Evolutionary conservation across 1,284 basidiomycete genomes (phyloP), one percentile per base, ranked within the genome.

Genomic region (Termitomyces sp.): DNA sequence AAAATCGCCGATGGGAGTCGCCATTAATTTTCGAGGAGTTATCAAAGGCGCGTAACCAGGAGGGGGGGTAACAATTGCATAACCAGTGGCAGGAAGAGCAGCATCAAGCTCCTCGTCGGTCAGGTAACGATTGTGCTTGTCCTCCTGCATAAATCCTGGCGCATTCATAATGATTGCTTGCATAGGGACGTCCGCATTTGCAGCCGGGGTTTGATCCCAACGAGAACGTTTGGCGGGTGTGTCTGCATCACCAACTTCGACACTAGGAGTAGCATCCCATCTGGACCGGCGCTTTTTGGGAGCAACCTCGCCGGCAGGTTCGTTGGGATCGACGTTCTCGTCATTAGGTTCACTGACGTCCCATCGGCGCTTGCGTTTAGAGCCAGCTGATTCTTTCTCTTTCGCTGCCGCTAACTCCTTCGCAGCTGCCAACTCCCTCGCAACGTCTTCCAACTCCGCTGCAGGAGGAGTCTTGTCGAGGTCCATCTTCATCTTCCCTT

Each of bases 91-190:
- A 16, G 96, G 97, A 41, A 99, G 84, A 54, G 98, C 78, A 30
- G 85, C 84, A 63, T 99, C 88, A 49, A 99, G 84, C 73, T 99
- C 97, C 65, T 97, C 95, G 69, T 99, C 96, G 5, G 91, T 86
- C 49, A 99, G 85, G 64, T 91, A 94, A 14, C 93, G 83, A 64
- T 97, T 97, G 66, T 97, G 88, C 64, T 94, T 94, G 72, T 98
- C 94, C 63, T 94, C 91, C 50, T 86, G 83, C 77, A 84, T 84
- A 62, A 88, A 73, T 44, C 87, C 86, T 0, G 88, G 88, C 0
- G 85, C 84, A 61, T 93, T 91, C 86, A 93, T 92, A 63, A 91
- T 86, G 49, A 91, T 90, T 45, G 79, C 83, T 2, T 77, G 77
- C 80, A 86, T 83, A 3, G 88, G 85, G 1, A 67, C 72, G 39